phyloP scores from a whole-genome alignment of 2,329 filamentous ascomycete genomes.

The Annulohypoxylon truncatum region DNA sequence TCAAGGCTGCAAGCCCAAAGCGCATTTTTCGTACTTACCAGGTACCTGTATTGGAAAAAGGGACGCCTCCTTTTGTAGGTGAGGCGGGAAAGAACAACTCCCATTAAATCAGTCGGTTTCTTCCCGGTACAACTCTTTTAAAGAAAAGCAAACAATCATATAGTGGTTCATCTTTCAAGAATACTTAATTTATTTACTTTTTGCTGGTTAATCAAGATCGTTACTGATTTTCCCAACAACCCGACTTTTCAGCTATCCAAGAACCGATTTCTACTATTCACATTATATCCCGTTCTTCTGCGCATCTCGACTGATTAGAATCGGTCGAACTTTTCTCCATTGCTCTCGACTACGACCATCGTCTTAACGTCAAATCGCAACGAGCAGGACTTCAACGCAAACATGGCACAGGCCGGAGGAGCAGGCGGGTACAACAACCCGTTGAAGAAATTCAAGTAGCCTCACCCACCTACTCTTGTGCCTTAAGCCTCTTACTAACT shows the following conservation, averaged over 20 bases:
- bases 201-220: not conserved
- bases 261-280: conserved; percentile 12
- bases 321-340: conserved; percentile 8
- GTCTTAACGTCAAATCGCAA: conserved; percentile 1
- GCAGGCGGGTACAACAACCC: conserved; percentile 94
- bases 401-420: conserved; percentile 79
- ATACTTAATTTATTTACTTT: conserved; percentile 27
- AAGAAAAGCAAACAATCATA: conserved; percentile 8
- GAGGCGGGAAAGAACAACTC: conserved; percentile 33
- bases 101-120: conserved; percentile 17
- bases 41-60: conserved; percentile 19
- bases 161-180: conserved; percentile 16
- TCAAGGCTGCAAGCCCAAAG: conserved; percentile 36
- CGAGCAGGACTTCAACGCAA: conserved; percentile 49
- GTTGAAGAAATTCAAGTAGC: conserved; percentile 99
- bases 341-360: conserved; percentile 11
- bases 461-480: conserved; percentile 37
- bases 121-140: conserved; percentile 1
- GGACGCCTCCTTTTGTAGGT: conserved; percentile 38
- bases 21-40: conserved; percentile 34
- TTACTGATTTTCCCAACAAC: conserved; percentile 10
- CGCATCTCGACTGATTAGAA: conserved; percentile 21
- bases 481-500: conserved; percentile 22
- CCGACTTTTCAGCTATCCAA: conserved; percentile 7
- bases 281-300: conserved; percentile 17